Percentiles rank a stretch among this genome's conserved stretches.
Conservation (phyloP, 805 yeast genomes). For the Candida sanyiensis region DNA sequence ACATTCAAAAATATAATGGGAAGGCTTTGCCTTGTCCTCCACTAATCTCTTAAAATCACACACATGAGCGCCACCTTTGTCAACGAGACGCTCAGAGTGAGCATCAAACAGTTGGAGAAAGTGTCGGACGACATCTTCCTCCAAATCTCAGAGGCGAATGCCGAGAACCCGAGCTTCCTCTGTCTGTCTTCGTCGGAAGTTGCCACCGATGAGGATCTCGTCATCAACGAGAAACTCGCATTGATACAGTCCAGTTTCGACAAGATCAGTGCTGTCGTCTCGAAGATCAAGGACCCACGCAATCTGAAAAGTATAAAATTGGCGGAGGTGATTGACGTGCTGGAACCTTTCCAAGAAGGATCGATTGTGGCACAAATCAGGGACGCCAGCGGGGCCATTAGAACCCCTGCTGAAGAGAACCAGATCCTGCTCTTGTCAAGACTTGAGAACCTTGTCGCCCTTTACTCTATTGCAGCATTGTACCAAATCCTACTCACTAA, state of each 20-base stretch:
- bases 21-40: no score
- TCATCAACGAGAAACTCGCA: neutral
- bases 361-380: slow-evolving; percentile 4
- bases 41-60: no score
- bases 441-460: slow-evolving; percentile 26
- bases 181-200: neutral
- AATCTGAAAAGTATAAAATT: neutral
- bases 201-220: neutral
- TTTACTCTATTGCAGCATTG: slow-evolving; percentile 29
- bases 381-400: neutral
- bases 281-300: neutral
- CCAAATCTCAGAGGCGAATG: slow-evolving; percentile 4
- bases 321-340: neutral
- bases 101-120: slow-evolving; percentile 5
- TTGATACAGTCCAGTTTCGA: slow-evolving; percentile 4
- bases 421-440: slow-evolving; percentile 15
- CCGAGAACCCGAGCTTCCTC: neutral
- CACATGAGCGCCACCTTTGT: slow-evolving; percentile 7
- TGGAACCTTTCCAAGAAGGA: slow-evolving; percentile 12
- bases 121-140: slow-evolving; percentile 4
- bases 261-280: neutral
- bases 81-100: slow-evolving; percentile 4
- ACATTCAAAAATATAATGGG: no score
- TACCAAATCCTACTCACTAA: slow-evolving; percentile 31
- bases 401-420: neutral